These are phyloP conservation scores for Barnettozyma botsteinii DNA, from an alignment of 805 yeast species.

Conservation along the genomic window DNA sequence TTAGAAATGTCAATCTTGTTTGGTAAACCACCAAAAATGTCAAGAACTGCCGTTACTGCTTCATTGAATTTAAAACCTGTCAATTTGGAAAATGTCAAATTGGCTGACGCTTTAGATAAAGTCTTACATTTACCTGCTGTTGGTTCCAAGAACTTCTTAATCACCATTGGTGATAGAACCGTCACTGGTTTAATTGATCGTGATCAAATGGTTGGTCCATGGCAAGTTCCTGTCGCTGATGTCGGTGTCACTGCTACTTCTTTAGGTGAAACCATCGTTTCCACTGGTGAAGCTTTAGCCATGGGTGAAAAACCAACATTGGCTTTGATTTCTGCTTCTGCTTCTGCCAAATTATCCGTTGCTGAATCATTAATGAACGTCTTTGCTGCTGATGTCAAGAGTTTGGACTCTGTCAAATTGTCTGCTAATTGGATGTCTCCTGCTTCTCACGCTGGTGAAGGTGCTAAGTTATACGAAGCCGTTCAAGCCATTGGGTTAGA, in stretches of 20 bases:
- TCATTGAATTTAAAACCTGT: conserved; percentile 42
- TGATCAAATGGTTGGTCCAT: conserved; percentile 98
- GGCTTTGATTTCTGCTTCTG: conserved; percentile 82
- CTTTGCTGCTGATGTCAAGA: conserved; percentile 81
- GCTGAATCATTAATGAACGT: conserved; percentile 90
- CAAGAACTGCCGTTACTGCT: conserved; percentile 63
- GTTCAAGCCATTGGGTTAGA: conserved; percentile 95
- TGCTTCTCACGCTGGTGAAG: conserved; percentile 92
- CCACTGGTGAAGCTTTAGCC: conserved; percentile 95
- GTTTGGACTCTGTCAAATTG: conserved; percentile 68
- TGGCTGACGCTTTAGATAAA: conserved; percentile 68
- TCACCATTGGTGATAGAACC: conserved; percentile 98
- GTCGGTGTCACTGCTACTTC: conserved; percentile 95
- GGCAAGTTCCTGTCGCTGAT: conserved; percentile 99
- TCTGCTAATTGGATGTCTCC: conserved; percentile 99
- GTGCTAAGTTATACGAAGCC: conserved; percentile 90
- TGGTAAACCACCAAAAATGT: conserved; percentile 96
- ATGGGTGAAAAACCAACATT: conserved; percentile 94
- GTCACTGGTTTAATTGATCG: conserved; percentile 95
- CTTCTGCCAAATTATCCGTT: conserved; percentile 91
- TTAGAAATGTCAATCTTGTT: conserved; percentile 91
- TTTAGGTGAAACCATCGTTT: conserved; percentile 61
- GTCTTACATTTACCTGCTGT: conserved; percentile 89
- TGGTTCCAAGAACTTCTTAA: conserved; percentile 88
- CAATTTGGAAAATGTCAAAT: conserved; percentile 32